A percentile compares a stretch with the other conserved stretches of the same genome.
Evolutionary conservation across 2,329 filamentous ascomycete species (phyloP).

Genomic region (Diaporthe citriasiana): DNA sequence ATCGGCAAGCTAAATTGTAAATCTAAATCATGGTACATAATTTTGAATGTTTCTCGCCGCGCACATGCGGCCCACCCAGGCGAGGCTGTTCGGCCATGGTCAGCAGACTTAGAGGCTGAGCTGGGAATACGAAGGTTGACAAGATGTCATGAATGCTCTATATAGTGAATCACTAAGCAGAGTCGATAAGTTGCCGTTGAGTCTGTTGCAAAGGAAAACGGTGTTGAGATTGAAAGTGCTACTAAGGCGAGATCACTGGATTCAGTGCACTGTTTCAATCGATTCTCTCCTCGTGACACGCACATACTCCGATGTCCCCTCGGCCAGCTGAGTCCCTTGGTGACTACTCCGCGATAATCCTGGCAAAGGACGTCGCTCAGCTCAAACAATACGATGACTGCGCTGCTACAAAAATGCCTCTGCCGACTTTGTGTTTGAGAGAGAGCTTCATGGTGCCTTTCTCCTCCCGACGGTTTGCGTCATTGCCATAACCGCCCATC

Average conservation of each 20-base stretch:
- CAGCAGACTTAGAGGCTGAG: background rate
- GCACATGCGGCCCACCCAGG: background rate
- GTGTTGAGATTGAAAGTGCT: background rate
- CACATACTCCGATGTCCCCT: background rate
- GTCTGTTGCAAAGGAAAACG: background rate
- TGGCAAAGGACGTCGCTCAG: background rate
- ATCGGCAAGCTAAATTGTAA: constrained; percentile 25
- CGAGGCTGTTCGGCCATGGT: background rate
- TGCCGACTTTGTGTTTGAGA: background rate
- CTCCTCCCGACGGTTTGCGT: background rate
- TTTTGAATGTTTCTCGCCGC: too few species aligned
- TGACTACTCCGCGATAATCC: too few species aligned
- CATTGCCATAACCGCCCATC: background rate
- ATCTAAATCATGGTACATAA: background rate
- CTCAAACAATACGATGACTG: background rate
- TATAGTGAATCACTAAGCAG: background rate
- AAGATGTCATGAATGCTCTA: background rate
- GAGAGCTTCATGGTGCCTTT: too few species aligned
- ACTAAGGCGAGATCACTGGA: background rate
- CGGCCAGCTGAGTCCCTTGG: background rate
- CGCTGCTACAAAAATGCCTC: background rate
- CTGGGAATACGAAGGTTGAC: background rate
- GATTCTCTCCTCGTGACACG: background rate
- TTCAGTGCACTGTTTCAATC: background rate
- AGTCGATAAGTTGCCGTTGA: background rate